phyloP scores from a whole-genome alignment of 2,329 filamentous ascomycete species.

The Paraconiothyrium brasiliense region DNA sequence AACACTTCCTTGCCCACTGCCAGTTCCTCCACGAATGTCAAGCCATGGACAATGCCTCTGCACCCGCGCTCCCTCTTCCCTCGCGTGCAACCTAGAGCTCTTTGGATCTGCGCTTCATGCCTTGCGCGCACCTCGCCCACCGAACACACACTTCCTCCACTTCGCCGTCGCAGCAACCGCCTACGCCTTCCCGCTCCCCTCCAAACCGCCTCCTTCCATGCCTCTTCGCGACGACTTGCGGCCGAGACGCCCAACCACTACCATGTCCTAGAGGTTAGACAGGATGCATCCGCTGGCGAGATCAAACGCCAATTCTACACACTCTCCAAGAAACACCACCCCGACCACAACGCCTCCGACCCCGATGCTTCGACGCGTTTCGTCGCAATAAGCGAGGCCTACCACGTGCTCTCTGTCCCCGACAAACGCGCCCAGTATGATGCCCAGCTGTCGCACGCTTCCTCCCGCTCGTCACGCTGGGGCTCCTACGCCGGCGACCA shows the following conservation, averaged over 20 bases:
- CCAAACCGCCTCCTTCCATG: slow-evolving; percentile 54
- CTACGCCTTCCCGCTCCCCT: slow-evolving; percentile 11
- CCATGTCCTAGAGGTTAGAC: slow-evolving; percentile 77
- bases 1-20: slow-evolving; percentile 6
- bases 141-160: slow-evolving; percentile 6
- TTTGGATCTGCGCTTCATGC: slow-evolving; percentile 33
- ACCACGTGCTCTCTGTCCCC: slow-evolving; percentile 76
- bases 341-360: slow-evolving; percentile 85
- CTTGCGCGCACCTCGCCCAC: slow-evolving; percentile 15
- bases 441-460: slow-evolving; percentile 65
- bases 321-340: slow-evolving; percentile 91
- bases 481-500: slow-evolving; percentile 48
- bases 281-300: slow-evolving; percentile 74
- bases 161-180: slow-evolving; percentile 20
- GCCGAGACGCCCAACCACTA: slow-evolving; percentile 73
- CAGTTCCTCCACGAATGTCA: slow-evolving; percentile 1
- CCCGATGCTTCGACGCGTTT: slow-evolving; percentile 78
- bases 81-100: slow-evolving; percentile 22
- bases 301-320: slow-evolving; percentile 95
- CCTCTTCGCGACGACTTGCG: slow-evolving; percentile 49
- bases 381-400: slow-evolving; percentile 84
- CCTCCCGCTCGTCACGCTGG: slow-evolving; percentile 43
- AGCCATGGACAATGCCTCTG: slow-evolving; percentile 40
- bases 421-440: slow-evolving; percentile 85
- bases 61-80: slow-evolving; percentile 28